Evolutionary conservation across 116 monocot species (phyloP).

Genomic region (Trichopus zeylanicus): DNA sequence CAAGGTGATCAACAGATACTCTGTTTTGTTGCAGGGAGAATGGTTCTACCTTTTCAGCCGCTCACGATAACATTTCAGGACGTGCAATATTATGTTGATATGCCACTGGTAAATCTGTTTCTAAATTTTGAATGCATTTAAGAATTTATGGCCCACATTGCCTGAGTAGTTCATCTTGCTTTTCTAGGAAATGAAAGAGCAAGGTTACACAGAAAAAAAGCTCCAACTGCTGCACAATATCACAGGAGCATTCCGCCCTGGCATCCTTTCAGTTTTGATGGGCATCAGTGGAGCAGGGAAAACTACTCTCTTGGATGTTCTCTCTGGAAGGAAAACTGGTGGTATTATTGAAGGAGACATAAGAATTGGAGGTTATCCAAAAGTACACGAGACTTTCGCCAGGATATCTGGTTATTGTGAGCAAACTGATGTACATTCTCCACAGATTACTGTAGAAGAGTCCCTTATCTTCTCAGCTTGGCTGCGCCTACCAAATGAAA

Average conservation of each 20-base stretch:
- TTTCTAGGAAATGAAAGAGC: constrained; percentile 64
- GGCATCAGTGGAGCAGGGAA: constrained; percentile 90
- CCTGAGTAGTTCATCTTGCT: background rate
- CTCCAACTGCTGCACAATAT: constrained; percentile 71
- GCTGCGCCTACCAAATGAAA: constrained; percentile 52
- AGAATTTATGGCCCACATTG: no score
- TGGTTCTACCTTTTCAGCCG: constrained; percentile 80
- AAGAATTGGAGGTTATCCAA: constrained; percentile 70
- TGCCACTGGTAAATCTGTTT: constrained; percentile 40
- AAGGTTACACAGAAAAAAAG: constrained; percentile 39
- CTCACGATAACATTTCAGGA: constrained; percentile 66
- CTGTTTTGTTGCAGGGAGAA: constrained; percentile 21
- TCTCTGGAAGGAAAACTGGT: constrained; percentile 79
- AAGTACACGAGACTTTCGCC: constrained; percentile 76
- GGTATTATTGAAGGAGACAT: constrained; percentile 79
- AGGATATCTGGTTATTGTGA: constrained; percentile 92
- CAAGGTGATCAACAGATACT: background rate
- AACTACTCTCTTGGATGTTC: constrained; percentile 84
- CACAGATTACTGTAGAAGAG: constrained; percentile 88
- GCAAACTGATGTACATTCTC: constrained; percentile 73
- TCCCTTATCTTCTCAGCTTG: constrained; percentile 79
- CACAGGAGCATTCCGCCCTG: constrained; percentile 71
- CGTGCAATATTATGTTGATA: constrained; percentile 71
- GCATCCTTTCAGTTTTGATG: constrained; percentile 71
- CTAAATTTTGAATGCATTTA: background rate